A percentile compares a stretch with the other conserved stretches of the same genome.
phyloP scores from a whole-genome alignment of 805 yeast genomes.

The Metschnikowia lochheadii region DNA sequence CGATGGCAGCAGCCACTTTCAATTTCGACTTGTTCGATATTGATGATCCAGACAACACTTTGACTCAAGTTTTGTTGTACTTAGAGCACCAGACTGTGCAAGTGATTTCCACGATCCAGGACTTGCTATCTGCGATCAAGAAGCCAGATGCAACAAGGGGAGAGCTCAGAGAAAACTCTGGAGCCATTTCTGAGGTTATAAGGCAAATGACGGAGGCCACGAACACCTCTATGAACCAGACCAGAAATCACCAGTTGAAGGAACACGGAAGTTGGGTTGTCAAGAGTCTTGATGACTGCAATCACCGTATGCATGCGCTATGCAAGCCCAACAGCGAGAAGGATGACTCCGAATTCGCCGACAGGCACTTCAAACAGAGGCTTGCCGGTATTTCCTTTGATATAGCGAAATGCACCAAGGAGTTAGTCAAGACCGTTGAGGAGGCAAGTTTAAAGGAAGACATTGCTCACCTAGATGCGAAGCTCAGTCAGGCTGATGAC shows the following conservation, averaged over 20 bases:
- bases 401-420: constrained; percentile 94
- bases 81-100: constrained; percentile 91
- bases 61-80: constrained; percentile 76
- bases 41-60: constrained; percentile 82
- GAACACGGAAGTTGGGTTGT: constrained; percentile 93
- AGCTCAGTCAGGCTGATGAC: constrained; percentile 40
- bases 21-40: constrained; percentile 75
- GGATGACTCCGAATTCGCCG: constrained; percentile 65
- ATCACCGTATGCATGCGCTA: constrained; percentile 72
- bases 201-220: constrained; percentile 89
- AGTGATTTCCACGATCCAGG: constrained; percentile 86
- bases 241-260: constrained; percentile 76
- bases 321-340: constrained; percentile 45
- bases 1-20: constrained; percentile 53
- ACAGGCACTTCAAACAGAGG: constrained; percentile 85
- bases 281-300: constrained; percentile 79
- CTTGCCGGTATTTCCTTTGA: constrained; percentile 95
- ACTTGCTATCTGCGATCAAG: constrained; percentile 70
- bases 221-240: constrained; percentile 79
- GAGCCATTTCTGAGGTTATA: constrained; percentile 74
- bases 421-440: constrained; percentile 91
- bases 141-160: constrained; percentile 74
- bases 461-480: constrained; percentile 73
- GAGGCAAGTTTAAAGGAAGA: constrained; percentile 88
- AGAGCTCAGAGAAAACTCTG: constrained; percentile 65